Percentiles rank a stretch among this genome's conserved stretches.
These are phyloP conservation scores for Phytophthora syringae DNA, from an alignment of 352 stramenopile species.

Conservation along the genomic window DNA sequence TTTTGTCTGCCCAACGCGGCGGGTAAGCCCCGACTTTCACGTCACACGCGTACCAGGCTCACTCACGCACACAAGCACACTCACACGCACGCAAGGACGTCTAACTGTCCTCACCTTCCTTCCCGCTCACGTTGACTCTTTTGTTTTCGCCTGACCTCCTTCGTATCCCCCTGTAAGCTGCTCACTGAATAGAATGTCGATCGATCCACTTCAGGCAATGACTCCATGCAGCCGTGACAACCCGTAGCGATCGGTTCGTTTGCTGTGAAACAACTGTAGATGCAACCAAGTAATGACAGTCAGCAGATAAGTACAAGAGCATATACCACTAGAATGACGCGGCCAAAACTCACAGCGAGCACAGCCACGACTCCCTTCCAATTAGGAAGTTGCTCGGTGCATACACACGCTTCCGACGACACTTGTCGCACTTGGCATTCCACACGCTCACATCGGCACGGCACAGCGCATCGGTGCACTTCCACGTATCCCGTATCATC, in stretches of 20 bases:
- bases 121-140: neutral
- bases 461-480: constrained; percentile 48
- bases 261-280: constrained; percentile 56
- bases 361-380: constrained; percentile 60
- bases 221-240: constrained; percentile 52
- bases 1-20: neutral
- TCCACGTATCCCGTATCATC: constrained; percentile 56
- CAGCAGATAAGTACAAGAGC: constrained; percentile 4
- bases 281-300: constrained; percentile 6
- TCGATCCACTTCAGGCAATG: constrained; percentile 43
- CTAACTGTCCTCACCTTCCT: constrained; percentile 14
- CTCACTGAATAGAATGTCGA: constrained; percentile 39
- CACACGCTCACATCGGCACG: constrained; percentile 72
- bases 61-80: constrained; percentile 22
- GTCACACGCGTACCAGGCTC: constrained; percentile 13
- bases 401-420: constrained; percentile 57
- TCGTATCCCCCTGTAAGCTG: neutral
- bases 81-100: constrained; percentile 27
- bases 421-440: constrained; percentile 58
- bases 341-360: constrained; percentile 56
- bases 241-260: constrained; percentile 44
- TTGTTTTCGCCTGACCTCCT: neutral
- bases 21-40: constrained; percentile 7
- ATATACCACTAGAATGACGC: neutral
- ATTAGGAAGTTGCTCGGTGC: constrained; percentile 56